Evolutionary conservation across 2,329 filamentous ascomycete species (phyloP).

Genomic region (Sporothrix pallida): DNA sequence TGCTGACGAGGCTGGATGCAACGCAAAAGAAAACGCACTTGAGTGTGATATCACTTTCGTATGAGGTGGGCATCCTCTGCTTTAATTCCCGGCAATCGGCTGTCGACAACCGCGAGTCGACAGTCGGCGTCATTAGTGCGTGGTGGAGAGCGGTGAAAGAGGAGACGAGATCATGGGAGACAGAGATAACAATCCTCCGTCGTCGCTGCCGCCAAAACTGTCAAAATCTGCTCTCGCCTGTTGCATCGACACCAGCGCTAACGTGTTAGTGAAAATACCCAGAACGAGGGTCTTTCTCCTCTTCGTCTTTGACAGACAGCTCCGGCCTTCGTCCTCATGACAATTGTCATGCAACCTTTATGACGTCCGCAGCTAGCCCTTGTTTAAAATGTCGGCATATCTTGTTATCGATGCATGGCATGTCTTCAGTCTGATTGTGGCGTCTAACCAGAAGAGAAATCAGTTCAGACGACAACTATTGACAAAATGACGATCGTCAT

Average conservation of each 20-base stretch:
- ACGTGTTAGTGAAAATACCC: background rate
- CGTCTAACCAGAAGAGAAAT: background rate
- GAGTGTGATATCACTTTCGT: background rate
- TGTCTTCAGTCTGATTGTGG: background rate
- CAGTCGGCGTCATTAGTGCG: background rate
- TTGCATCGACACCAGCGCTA: background rate
- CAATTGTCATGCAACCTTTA: background rate
- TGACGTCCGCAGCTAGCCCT: background rate
- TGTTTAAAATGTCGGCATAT: background rate
- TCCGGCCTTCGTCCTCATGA: background rate
- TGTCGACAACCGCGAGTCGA: slow-evolving; percentile 1
- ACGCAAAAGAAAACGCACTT: too few relatives aligned
- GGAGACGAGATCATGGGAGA: background rate
- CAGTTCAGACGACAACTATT: too few relatives aligned
- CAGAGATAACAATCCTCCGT: background rate
- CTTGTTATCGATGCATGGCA: background rate
- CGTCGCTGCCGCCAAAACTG: too few relatives aligned
- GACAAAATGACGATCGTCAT: background rate
- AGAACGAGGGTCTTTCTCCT: too few relatives aligned
- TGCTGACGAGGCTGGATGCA: background rate
- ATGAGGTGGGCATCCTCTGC: background rate
- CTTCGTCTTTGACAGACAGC: background rate
- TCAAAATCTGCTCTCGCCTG: background rate
- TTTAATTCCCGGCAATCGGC: background rate
- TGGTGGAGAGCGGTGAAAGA: slow-evolving; percentile 17